phyloP scores from a whole-genome alignment of 108 stramenopile species.

The Pseudonitzschia multiseries region DNA sequence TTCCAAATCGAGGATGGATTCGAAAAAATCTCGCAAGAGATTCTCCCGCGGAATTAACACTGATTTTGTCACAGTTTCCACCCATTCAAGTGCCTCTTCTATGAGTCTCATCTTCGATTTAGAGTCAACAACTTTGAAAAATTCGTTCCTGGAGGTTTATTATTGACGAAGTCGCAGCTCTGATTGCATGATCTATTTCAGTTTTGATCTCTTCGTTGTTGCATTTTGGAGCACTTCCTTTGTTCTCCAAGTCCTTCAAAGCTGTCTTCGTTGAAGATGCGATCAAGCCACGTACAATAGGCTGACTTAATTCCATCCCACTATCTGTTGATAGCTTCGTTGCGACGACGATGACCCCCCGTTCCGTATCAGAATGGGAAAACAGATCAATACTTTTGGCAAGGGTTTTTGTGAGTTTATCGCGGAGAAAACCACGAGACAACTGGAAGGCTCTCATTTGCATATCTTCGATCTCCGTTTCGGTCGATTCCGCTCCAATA shows the following conservation, averaged over 20 bases:
- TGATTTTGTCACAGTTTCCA: conserved; percentile 2
- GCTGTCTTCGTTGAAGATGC: neutral
- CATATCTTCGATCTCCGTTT: conserved; percentile 10
- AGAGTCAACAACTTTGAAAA: neutral
- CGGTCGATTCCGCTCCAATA: conserved; percentile 8
- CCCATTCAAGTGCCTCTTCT: conserved; percentile 2
- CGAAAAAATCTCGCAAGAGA: conserved; percentile 15
- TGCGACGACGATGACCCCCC: conserved; percentile 15
- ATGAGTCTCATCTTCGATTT: neutral
- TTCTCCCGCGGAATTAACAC: conserved; percentile 5
- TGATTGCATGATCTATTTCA: conserved; percentile 4
- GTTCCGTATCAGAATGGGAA: neutral
- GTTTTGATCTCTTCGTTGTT: neutral
- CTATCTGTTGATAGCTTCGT: conserved; percentile 20
- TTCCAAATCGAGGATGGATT: conserved; percentile 2
- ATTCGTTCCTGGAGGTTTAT: neutral
- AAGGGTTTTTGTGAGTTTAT: conserved; percentile 1
- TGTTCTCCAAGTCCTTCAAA: conserved; percentile 1
- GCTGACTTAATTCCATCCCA: conserved; percentile 17
- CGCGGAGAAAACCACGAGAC: conserved; percentile 10
- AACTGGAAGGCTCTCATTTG: conserved; percentile 2
- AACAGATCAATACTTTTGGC: conserved; percentile 15
- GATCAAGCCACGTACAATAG: neutral
- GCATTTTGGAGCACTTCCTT: neutral
- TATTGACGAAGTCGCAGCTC: conserved; percentile 3